Evolutionary conservation across 2,329 filamentous ascomycete genomes (phyloP), one percentile per base, ranked within the genome.

Genomic region (Pestalotiopsis sp.): DNA sequence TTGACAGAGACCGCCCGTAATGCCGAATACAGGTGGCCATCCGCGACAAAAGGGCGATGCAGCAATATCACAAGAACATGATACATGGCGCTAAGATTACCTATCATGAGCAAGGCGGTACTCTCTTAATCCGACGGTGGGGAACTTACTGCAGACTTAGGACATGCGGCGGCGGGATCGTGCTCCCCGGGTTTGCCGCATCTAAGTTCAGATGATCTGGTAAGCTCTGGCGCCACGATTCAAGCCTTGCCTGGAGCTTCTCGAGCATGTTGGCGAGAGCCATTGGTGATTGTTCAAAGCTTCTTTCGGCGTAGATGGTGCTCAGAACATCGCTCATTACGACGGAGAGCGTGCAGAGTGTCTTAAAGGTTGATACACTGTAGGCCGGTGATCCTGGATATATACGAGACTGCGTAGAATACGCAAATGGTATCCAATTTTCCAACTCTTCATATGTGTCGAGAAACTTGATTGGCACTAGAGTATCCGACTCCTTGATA

Each of bases 391-490:
- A 78, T 3, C 78, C 79, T 36, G 76, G 69, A 65, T 79, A 80
- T 27, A 64, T 71, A 60, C 68, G 71, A 66, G 69, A 64, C 67
- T 74, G n/a, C 2, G 70, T 77, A 27, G 78, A 73, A 75, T 78
- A 83, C 2, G 76, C 78, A 69, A 85, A 84, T 0, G 83, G 84
- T n/a, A 78, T 76, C 81, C 82, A 89, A 25, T 81, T 77, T 66
- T 88, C 86, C 0, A 86, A 77, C 70, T 89, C 87, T 38, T 89
- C 87, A 39, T 81, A 87, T 0, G 79, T 80, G 64, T 87, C 85
- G 1, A 82, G 76, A 27, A 86, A 85, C 5, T 80, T 77, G 20
- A 86, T 81, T 0, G 85, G 81, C 0, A 88, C 83, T 11, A 79
- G 75, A 0, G 79, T 80, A 27, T 87, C 83, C 0, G 78, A 79